Evolutionary conservation across 768 basidiomycete genomes (phyloP), one percentile per base, ranked within the genome.

Genomic region (Roridomyces roridus): DNA sequence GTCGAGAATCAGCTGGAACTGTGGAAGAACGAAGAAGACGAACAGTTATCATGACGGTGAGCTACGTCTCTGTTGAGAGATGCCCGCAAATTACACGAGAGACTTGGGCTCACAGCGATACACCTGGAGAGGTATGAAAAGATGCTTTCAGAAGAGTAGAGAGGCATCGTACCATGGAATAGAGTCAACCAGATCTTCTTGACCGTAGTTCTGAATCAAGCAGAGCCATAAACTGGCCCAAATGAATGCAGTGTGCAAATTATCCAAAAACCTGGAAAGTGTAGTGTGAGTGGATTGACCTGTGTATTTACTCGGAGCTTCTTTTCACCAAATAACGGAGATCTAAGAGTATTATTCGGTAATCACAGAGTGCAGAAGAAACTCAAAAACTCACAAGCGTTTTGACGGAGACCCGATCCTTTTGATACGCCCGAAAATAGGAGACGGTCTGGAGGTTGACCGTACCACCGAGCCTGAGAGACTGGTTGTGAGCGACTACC

Each of bases 161-260:
- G n/a, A n/a, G n/a, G n/a, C n/a, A n/a, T n/a, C n/a, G n/a, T n/a
- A n/a, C n/a, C 56, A 50, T 21, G 72, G 65, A 31, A 76, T 74
- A 3, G 23, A 37, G 40, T 74, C 67, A 39, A n/a, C n/a, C n/a
- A n/a, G n/a, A 5, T 51, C 21, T 3, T 26, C 23, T 9, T 70
- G 36, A 8, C 73, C 72, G 26, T 65, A 73, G 50, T 72, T 55
- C 5, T 48, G 17, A 44, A 77, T 72, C 3, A 75, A 45, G 54
- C 63, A 70, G 12, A 55, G 60, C 75, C 74, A 77, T 48, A 77
- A 52, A 2, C 72, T 69, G 29, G 60, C 40, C 47, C 68, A 70
- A 39, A 77, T 69, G 48, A 77, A 39, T 29, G 65, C 42, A 11
- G 72, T 72, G 60, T 77, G 75, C 8, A 44, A 23, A 17, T 64